These are phyloP conservation scores for Akanthomyces lecanii DNA, from an alignment of 2,329 filamentous ascomycete species.

Conservation along the genomic window DNA sequence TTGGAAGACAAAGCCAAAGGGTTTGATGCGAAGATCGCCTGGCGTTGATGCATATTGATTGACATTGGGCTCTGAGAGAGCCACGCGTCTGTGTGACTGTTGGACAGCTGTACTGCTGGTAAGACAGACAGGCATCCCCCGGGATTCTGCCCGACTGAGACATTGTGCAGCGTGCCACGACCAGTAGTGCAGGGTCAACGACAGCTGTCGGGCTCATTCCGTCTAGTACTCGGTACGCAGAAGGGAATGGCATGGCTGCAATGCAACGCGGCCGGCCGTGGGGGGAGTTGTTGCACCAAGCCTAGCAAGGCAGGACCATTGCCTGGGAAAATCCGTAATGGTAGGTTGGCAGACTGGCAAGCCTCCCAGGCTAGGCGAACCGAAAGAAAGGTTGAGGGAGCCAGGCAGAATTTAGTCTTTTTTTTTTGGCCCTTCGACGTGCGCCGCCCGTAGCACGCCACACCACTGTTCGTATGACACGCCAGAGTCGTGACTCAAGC, in stretches of 20 bases:
- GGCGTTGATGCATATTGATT: background rate
- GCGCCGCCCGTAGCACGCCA: background rate
- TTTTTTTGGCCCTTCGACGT: background rate
- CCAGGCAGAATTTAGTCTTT: background rate
- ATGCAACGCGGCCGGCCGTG: background rate
- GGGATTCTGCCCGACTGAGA: conserved; percentile 9
- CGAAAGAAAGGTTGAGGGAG: background rate
- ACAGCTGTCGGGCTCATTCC: background rate
- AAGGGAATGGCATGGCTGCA: background rate
- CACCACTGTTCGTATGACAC: background rate
- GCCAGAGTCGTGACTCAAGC: background rate
- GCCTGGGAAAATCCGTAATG: background rate
- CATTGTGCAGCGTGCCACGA: background rate
- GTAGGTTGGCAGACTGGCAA: background rate
- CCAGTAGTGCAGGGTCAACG: background rate
- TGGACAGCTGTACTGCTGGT: background rate
- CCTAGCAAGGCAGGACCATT: background rate
- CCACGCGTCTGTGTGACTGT: background rate
- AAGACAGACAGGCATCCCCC: conserved; percentile 5
- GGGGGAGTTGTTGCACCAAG: background rate
- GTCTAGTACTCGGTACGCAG: background rate
- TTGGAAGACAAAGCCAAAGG: background rate
- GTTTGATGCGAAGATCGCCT: background rate
- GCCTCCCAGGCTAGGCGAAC: background rate
- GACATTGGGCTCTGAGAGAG: background rate